Percentiles rank a stretch among this genome's conserved stretches.
phyloP scores from a whole-genome alignment of 1,139 yeast species.

The Saccharomyces uvarum region DNA sequence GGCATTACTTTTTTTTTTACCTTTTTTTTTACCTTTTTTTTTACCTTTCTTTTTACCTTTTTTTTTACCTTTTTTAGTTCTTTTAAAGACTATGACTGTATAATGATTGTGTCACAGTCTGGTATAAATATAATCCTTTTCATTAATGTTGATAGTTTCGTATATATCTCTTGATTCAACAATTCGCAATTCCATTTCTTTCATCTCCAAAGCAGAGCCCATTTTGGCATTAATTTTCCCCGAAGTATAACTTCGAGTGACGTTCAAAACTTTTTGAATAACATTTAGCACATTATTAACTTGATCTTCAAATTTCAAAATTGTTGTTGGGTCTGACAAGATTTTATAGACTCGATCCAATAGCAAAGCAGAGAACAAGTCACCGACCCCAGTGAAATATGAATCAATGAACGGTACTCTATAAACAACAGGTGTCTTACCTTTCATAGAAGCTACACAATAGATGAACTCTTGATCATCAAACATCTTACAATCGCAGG shows the following conservation, averaged over 20 bases:
- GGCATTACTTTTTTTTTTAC: background rate
- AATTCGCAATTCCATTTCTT: constrained; percentile 29
- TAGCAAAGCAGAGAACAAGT: constrained; percentile 55
- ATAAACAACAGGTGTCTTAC: constrained; percentile 29
- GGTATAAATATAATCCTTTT: constrained; percentile 11
- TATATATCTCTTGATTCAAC: constrained; percentile 27
- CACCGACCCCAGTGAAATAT: constrained; percentile 71
- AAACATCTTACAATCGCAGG: constrained; percentile 24
- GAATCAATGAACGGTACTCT: constrained; percentile 52
- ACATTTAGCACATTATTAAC: constrained; percentile 29
- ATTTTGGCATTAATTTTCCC: constrained; percentile 18
- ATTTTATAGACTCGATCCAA: constrained; percentile 40
- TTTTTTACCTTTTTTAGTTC: background rate
- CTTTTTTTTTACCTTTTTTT: background rate
- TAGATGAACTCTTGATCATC: constrained; percentile 27
- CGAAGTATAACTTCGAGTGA: constrained; percentile 22
- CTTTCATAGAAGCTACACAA: constrained; percentile 33
- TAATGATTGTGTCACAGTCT: constrained; percentile 5
- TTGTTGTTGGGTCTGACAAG: constrained; percentile 2
- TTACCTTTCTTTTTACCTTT: background rate
- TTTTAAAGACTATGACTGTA: background rate
- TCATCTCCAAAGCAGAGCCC: constrained; percentile 27
- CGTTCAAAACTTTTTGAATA: constrained; percentile 26
- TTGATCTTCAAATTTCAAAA: constrained; percentile 15
- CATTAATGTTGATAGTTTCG: constrained; percentile 5